Evolutionary conservation across 768 basidiomycete species (phyloP), one percentile per base, ranked within the genome.

Genomic region (Boletales sp.): DNA sequence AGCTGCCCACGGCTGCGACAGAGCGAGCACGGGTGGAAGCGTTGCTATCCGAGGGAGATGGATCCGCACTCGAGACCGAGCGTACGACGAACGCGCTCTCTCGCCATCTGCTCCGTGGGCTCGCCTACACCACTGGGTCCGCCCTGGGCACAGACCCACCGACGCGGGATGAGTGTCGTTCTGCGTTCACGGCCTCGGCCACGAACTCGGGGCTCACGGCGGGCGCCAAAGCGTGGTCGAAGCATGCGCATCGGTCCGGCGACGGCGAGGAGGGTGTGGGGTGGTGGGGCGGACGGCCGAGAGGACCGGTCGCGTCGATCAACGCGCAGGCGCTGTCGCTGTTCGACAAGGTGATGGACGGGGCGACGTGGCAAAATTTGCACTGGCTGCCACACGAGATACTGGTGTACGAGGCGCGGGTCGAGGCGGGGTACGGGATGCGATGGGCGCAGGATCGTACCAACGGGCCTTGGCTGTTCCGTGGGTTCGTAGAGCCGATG

Each of bases 401-500:
- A 15, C 61, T 86, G 50, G 81, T 84, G 24, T 86, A 84, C 56
- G 83, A 86, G 57, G 73, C 75, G 8, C 69, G 83, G 48, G 77
- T 83, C 18, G 55, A 66, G 5, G 81, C 80, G 48, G 83, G 83
- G 0, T 86, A 84, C 67, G 83, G 83, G 1, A 80, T 84, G 81
- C 71, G 83, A 12, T 84, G 83, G 83, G 77, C 80, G 2, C 81
- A 77, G 59, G 72, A 81, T 62, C 65, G 63, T 19, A 62, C n/a
- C n/a, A n/a, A 62, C 42, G 47, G 13, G 40, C 21, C 19, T n/a
- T 27, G 83, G 84, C 62, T 64, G 8, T 81, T 86, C 59, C 74
- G 83, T 37, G 84, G 84, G 13, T 83, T 82, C 58, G 74, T 86
- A 8, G 83, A 86, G 50, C 83, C 82, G 2, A 79, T 78, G 77